These are phyloP conservation scores for Suhomyces yuchorum DNA, from an alignment of 1,139 yeast genomes.

Conservation along the genomic window DNA sequence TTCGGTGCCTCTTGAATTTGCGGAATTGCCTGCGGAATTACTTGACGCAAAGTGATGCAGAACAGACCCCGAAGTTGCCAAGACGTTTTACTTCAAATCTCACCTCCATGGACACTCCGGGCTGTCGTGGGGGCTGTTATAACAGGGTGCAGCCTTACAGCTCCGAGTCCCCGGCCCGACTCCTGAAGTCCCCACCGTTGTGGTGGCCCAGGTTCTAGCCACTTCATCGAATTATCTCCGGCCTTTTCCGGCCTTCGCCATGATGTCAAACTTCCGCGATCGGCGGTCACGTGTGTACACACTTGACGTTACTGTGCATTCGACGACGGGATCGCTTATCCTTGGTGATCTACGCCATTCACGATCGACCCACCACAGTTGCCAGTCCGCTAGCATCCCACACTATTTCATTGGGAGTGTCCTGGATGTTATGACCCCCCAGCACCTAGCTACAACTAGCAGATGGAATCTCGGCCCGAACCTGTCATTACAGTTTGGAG, in stretches of 20 bases:
- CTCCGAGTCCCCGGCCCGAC: too few relatives aligned
- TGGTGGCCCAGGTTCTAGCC: too few relatives aligned
- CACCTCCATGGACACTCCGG: not conserved
- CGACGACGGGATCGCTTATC: not conserved
- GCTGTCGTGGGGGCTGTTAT: not conserved
- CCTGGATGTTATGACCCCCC: too few relatives aligned
- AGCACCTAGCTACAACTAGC: too few relatives aligned
- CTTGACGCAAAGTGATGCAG: not conserved
- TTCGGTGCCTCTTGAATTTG: not conserved
- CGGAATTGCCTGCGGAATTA: not conserved
- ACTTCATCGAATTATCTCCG: not conserved
- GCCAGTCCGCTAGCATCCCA: too few relatives aligned
- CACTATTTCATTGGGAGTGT: too few relatives aligned
- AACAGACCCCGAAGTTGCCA: constrained; percentile 4
- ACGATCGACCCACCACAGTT: too few relatives aligned
- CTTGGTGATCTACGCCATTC: not conserved
- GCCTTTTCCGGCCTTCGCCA: not conserved
- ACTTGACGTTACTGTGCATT: not conserved
- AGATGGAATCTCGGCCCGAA: not conserved
- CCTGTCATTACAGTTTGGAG: not conserved
- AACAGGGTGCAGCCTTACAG: not conserved
- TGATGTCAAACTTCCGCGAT: not conserved
- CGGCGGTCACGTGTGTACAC: not conserved
- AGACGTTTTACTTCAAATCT: constrained; percentile 5
- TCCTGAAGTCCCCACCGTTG: too few relatives aligned